Conservation (phyloP, 2,329 filamentous ascomycete genomes). For the Phyllosticta citribraziliensis region DNA sequence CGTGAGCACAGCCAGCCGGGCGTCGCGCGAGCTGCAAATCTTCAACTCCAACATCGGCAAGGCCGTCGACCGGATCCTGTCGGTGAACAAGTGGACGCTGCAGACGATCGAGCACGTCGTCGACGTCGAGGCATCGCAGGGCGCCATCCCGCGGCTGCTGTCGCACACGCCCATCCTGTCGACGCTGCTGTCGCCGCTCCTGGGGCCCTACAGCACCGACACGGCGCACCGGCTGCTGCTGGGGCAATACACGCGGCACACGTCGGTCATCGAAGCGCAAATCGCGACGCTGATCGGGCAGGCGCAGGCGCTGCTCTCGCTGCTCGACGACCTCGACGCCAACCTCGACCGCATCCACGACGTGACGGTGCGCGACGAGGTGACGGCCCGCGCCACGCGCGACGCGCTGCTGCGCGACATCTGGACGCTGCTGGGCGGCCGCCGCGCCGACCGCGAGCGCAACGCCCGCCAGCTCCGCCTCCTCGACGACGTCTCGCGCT, state of each 20-base stretch:
- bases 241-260: constrained; percentile 67
- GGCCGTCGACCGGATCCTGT: constrained; percentile 64
- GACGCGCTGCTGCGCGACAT: constrained; percentile 59
- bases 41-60: constrained; percentile 71
- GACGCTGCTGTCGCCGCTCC: constrained; percentile 44
- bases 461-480: constrained; percentile 55
- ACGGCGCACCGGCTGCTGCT: constrained; percentile 44
- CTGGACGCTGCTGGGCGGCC: constrained; percentile 67
- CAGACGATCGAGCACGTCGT: constrained; percentile 25
- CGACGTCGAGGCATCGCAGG: constrained; percentile 15
- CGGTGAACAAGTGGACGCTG: constrained; percentile 63
- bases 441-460: constrained; percentile 49
- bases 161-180: neutral
- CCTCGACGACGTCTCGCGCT: constrained; percentile 54
- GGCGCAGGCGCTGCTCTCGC: constrained; percentile 55
- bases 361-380: constrained; percentile 55
- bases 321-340: constrained; percentile 59
- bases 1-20: constrained; percentile 56
- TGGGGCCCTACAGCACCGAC: constrained; percentile 3
- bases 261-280: constrained; percentile 57
- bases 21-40: constrained; percentile 56
- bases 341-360: constrained; percentile 60
- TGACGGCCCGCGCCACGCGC: constrained; percentile 47
- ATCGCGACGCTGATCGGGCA: constrained; percentile 59
- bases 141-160: constrained; percentile 29